These are phyloP conservation scores for Narthecium ossifragum DNA, from an alignment of 106 monocot genomes.

Conservation along the genomic window DNA sequence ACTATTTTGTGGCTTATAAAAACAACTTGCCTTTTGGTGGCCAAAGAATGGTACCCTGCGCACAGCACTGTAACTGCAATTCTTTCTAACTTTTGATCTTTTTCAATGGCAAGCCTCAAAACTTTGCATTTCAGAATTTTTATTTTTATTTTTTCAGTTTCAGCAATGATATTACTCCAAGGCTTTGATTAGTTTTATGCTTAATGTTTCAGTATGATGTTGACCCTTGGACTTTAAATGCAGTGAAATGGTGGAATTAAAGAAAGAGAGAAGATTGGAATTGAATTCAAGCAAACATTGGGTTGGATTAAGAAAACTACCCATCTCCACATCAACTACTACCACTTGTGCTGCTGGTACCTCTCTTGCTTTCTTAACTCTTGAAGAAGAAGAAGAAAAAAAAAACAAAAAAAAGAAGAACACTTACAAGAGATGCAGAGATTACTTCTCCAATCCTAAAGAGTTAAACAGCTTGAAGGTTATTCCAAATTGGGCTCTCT, in stretches of 20 bases:
- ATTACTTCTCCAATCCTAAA: neutral
- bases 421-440: conserved; percentile 1
- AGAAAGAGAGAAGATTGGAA: too few relatives aligned
- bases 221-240: too few relatives aligned
- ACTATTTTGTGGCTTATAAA: neutral
- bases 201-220: too few relatives aligned
- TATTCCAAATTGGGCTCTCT: neutral
- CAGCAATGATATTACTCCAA: neutral
- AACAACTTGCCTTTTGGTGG: neutral
- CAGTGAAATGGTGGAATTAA: too few relatives aligned
- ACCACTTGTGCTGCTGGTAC: neutral
- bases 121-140: too few relatives aligned
- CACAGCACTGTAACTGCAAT: too few relatives aligned
- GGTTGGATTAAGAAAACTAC: too few relatives aligned
- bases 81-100: too few relatives aligned
- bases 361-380: neutral
- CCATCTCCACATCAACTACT: too few relatives aligned
- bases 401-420: conserved; percentile 1
- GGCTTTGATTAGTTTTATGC: too few relatives aligned
- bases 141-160: neutral
- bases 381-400: neutral
- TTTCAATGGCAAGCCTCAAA: too few relatives aligned
- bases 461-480: neutral
- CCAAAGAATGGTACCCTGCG: neutral
- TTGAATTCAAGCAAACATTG: too few relatives aligned